A percentile compares a stretch with the other conserved stretches of the same genome.
Conservation (phyloP, 2,329 filamentous ascomycete genomes). For the Clathrospora elynae region DNA sequence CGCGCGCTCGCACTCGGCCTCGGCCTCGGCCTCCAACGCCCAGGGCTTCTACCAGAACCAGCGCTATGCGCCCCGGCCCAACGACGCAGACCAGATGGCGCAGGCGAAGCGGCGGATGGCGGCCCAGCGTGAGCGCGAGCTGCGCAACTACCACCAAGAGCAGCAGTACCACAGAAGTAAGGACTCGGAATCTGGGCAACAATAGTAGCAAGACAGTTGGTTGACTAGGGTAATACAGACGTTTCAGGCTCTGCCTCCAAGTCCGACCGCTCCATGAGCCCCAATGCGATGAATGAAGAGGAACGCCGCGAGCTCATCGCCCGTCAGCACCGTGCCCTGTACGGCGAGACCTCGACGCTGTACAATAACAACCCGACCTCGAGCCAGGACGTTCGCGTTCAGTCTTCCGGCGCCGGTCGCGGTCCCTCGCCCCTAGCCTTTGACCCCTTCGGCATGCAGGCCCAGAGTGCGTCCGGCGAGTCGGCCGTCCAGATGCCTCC, state of each 20-base stretch:
- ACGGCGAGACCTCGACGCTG: constrained; percentile 74
- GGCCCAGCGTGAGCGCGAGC: constrained; percentile 96
- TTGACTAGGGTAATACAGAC: constrained; percentile 68
- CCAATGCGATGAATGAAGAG: constrained; percentile 87
- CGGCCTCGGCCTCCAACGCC: constrained; percentile 75
- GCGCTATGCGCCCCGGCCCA: constrained; percentile 84
- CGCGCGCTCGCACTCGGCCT: constrained; percentile 71
- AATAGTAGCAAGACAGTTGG: constrained; percentile 51
- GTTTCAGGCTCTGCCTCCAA: constrained; percentile 75
- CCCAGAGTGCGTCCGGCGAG: constrained; percentile 57
- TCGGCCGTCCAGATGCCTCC: constrained; percentile 59
- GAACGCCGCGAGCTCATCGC: constrained; percentile 95
- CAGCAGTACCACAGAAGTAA: constrained; percentile 99
- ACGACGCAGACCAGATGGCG: constrained; percentile 97
- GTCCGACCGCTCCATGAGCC: constrained; percentile 83
- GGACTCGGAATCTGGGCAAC: constrained; percentile 76
- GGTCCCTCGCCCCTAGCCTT: constrained; percentile 81
- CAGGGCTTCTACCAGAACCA: constrained; percentile 95
- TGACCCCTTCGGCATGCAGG: constrained; percentile 68
- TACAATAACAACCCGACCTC: constrained; percentile 70
- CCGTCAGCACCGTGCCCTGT: constrained; percentile 91
- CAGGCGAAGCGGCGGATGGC: constrained; percentile 99
- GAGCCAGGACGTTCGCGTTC: constrained; percentile 66
- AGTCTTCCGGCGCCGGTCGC: constrained; percentile 65
- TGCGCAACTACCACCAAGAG: constrained; percentile 99